phyloP scores from a whole-genome alignment of 2,329 filamentous ascomycete species.

The Coniochaeta hoffmannii region DNA sequence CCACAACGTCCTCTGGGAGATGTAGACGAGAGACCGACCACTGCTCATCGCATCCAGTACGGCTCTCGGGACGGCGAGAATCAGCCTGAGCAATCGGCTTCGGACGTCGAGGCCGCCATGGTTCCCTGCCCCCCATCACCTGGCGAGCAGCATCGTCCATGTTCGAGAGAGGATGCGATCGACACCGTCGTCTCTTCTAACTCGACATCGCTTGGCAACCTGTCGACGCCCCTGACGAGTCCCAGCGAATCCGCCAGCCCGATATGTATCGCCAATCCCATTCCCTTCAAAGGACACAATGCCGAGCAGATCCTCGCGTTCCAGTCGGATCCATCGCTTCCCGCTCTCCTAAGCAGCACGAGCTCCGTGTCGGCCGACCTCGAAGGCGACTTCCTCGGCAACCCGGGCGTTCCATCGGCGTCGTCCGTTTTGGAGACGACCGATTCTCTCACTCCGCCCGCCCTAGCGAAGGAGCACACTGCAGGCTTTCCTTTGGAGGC shows the following conservation, averaged over 20 bases:
- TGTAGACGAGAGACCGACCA: slow-evolving; percentile 37
- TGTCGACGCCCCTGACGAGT: slow-evolving; percentile 46
- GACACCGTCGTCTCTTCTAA: slow-evolving; percentile 43
- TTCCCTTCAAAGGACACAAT: slow-evolving; percentile 27
- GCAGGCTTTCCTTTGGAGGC: slow-evolving; percentile 39
- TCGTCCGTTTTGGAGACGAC: slow-evolving; percentile 41
- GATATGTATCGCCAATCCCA: slow-evolving; percentile 28
- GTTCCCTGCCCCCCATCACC: slow-evolving; percentile 38
- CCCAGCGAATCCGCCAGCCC: slow-evolving; percentile 47
- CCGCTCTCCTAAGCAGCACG: slow-evolving; percentile 54
- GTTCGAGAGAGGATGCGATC: slow-evolving; percentile 31
- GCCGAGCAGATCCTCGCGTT: slow-evolving; percentile 44
- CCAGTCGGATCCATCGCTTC: slow-evolving; percentile 57
- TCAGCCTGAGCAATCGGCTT: not conserved
- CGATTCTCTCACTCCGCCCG: slow-evolving; percentile 48
- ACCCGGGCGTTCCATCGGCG: slow-evolving; percentile 36
- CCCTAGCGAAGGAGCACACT: slow-evolving; percentile 36
- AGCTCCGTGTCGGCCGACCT: slow-evolving; percentile 57
- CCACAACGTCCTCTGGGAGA: slow-evolving; percentile 25
- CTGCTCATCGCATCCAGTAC: slow-evolving; percentile 35
- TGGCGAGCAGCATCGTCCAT: slow-evolving; percentile 29
- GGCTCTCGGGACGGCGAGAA: slow-evolving; percentile 26
- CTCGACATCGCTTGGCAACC: slow-evolving; percentile 39
- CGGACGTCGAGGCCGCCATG: slow-evolving; percentile 16
- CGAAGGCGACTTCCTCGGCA: slow-evolving; percentile 51